Evolutionary conservation across 345 rosid species (phyloP).

Genomic region (Aquilaria yunnanensis): DNA sequence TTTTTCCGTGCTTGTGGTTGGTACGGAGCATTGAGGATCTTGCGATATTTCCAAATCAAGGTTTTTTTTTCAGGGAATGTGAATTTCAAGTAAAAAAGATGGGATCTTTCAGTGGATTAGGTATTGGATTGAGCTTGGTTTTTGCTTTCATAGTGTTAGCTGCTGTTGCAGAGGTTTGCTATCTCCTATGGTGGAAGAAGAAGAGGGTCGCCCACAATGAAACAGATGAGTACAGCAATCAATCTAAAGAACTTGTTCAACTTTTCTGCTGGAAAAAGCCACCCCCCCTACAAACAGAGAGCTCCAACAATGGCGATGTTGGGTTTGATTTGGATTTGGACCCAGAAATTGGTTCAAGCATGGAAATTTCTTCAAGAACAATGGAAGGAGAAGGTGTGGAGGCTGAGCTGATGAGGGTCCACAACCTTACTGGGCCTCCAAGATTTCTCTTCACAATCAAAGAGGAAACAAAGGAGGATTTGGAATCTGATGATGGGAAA

Average conservation of each 20-base stretch:
- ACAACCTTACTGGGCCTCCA: conserved; percentile 75
- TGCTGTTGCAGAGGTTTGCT: conserved; percentile 62
- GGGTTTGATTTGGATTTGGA: conserved; percentile 14
- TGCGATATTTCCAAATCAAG: conserved; percentile 2
- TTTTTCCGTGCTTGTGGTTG: neutral
- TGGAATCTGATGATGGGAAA: conserved; percentile 87
- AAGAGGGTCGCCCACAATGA: conserved; percentile 32
- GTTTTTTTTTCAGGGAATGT: conserved; percentile 32
- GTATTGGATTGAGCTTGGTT: conserved; percentile 59
- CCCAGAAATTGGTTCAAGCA: conserved; percentile 52
- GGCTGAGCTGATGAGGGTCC: conserved; percentile 88
- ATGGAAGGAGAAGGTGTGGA: conserved; percentile 48
- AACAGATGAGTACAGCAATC: conserved; percentile 38
- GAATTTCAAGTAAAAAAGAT: conserved; percentile 30
- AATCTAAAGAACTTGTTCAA: conserved; percentile 48
- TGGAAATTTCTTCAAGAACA: conserved; percentile 42
- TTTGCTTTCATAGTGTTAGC: conserved; percentile 73
- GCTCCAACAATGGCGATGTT: neutral
- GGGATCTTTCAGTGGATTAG: conserved; percentile 60
- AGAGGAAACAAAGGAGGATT: conserved; percentile 89
- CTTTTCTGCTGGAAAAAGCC: conserved; percentile 20
- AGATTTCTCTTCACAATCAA: conserved; percentile 93
- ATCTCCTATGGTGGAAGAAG: conserved; percentile 85
- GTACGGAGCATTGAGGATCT: neutral
- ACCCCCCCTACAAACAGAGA: conserved; percentile 12